Percentiles rank a stretch among this genome's conserved stretches.
These are phyloP conservation scores for Lolium perenne DNA, from an alignment of 176 grass and related monocot genomes.

Conservation along the genomic window DNA sequence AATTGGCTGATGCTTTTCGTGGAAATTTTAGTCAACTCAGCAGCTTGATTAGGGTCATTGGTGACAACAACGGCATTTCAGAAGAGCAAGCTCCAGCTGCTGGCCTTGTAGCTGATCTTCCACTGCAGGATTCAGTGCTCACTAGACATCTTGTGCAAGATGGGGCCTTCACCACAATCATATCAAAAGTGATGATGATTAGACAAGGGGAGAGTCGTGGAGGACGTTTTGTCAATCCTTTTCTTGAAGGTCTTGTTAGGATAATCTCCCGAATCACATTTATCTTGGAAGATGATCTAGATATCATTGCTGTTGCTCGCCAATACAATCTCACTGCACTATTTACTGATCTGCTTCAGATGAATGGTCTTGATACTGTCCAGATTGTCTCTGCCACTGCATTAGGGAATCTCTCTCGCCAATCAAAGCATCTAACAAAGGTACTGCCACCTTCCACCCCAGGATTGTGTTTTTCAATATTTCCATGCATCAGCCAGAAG, in stretches of 20 bases:
- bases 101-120: slow-evolving; percentile 83
- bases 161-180: slow-evolving; percentile 67
- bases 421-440: slow-evolving; percentile 80
- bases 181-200: slow-evolving; percentile 70
- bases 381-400: slow-evolving; percentile 76
- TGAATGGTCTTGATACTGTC: slow-evolving; percentile 81
- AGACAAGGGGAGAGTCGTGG: slow-evolving; percentile 82
- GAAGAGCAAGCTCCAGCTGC: slow-evolving; percentile 95
- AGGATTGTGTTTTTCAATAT: slow-evolving; percentile 72
- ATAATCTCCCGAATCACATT: slow-evolving; percentile 79
- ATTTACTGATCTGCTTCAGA: slow-evolving; percentile 96
- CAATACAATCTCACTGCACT: slow-evolving; percentile 78
- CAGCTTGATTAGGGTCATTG: slow-evolving; percentile 80
- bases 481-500: slow-evolving; percentile 71
- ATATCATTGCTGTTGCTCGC: slow-evolving; percentile 65
- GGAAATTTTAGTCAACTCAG: slow-evolving; percentile 81
- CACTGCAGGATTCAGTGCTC: slow-evolving; percentile 67
- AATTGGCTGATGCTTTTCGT: slow-evolving; percentile 85
- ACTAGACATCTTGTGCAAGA: slow-evolving; percentile 86
- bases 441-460: slow-evolving; percentile 58
- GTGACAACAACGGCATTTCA: slow-evolving; percentile 81
- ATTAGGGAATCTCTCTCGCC: slow-evolving; percentile 76
- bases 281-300: slow-evolving; percentile 66
- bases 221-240: slow-evolving; percentile 79
- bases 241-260: slow-evolving; percentile 89